Percentiles rank a stretch among this genome's conserved stretches.
Evolutionary conservation across 2,329 filamentous ascomycete species (phyloP).

Genomic region (Monilinia vaccinii-corymbosi): DNA sequence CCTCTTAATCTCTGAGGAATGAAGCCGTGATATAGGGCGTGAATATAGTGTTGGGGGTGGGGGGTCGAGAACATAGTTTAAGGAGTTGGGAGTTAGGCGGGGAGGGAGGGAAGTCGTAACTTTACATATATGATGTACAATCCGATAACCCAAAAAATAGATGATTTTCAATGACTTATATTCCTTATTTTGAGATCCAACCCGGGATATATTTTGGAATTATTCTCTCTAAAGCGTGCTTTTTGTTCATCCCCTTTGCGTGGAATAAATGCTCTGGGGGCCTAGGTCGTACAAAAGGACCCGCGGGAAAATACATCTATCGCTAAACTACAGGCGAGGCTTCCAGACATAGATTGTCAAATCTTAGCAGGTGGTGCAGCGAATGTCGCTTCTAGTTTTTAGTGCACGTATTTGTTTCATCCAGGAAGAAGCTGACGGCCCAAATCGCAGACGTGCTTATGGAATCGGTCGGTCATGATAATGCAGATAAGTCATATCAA

Average conservation of each 20-base stretch:
- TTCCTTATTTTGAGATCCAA: background rate
- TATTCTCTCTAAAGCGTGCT: background rate
- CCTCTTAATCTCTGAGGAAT: conserved; percentile 1
- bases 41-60: too few species aligned
- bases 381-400: too few species aligned
- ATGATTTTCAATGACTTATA: background rate
- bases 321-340: too few species aligned
- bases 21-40: background rate
- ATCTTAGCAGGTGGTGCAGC: too few species aligned
- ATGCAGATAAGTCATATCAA: too few species aligned
- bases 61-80: background rate
- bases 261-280: background rate
- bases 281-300: too few species aligned
- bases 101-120: background rate
- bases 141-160: background rate
- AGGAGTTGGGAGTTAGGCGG: background rate
- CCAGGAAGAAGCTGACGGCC: too few species aligned
- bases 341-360: too few species aligned
- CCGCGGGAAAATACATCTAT: too few species aligned
- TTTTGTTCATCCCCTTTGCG: background rate
- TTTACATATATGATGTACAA: background rate
- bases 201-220: background rate
- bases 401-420: too few species aligned
- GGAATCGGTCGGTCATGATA: too few species aligned
- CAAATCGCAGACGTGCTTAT: too few species aligned